Evolutionary conservation across 495 filamentous ascomycete genomes (phyloP), one percentile per base, ranked within the genome.

Genomic region (Tetracladium setigerum): DNA sequence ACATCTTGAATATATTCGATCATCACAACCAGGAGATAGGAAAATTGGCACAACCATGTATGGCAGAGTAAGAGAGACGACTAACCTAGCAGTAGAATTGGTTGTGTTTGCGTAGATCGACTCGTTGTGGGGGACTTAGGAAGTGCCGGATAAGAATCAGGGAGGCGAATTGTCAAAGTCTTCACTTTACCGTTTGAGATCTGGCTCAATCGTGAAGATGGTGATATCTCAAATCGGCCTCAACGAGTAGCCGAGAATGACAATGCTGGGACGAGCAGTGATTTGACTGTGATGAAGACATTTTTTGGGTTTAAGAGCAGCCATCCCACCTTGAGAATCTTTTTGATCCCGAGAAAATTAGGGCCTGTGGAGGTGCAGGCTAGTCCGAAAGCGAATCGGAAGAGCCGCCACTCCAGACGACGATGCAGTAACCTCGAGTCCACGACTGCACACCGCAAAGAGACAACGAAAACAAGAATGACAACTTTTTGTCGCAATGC

Each of bases 1-100:
- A 65, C 64, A 70, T 67, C 62, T 62, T 54, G 47, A 52, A 51
- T 45, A 46, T 40, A 36, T 52, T 44, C 30, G 15, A 50, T 62
- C 58, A 58, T 62, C 59, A 55, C 53, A 53, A 52, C 55, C 47
- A 49, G n/a, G 27, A 18, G 16, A 13, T 13, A 34, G 44, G 36
- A 7, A 32, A 19, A 3, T 40, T 18, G 19, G 41, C n/a, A 46
- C 4, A 19, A 15, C 22, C 17, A 5, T 27, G 7, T 17, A n/a
- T 40, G 19, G 38, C 38, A 40, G 11, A 40, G 5, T 2, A 19
- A 19, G 14, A 14, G 19, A 19, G 38, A 18, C 38, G 17, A 16
- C 38, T 18, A 5, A 40, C 38, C 38, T 40, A 6, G 14, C 17
- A 4, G 3, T 12, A 17, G 11, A 12, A 15, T 12, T 40, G 11